A percentile compares a stretch with the other conserved stretches of the same genome.
These are phyloP conservation scores for Larix sibirica DNA, from an alignment of 83 land plant genomes.

Conservation along the genomic window DNA sequence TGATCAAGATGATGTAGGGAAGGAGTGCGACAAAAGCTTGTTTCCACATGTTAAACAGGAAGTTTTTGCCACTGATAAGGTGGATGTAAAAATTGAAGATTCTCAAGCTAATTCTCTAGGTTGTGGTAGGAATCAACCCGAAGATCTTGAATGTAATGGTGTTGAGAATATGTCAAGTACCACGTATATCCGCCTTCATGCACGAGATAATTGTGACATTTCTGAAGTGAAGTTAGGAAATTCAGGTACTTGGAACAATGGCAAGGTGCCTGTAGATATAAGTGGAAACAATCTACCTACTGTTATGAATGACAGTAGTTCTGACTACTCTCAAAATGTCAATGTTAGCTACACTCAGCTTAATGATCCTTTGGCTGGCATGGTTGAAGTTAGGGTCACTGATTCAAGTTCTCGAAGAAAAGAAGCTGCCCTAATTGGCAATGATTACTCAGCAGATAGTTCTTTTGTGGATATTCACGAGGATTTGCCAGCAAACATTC, in stretches of 20 bases:
- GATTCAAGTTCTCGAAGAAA: background rate
- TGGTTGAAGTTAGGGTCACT: background rate
- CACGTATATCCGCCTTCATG: conserved; percentile 2
- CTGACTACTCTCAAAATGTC: conserved; percentile 2
- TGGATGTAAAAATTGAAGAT: background rate
- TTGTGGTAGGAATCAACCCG: background rate
- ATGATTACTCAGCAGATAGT: conserved; percentile 5
- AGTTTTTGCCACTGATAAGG: conserved; percentile 43
- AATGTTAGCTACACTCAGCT: background rate
- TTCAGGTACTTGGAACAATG: background rate
- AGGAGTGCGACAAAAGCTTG: conserved; percentile 27
- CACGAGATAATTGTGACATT: background rate
- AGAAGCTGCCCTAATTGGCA: background rate
- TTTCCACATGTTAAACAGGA: conserved; percentile 40
- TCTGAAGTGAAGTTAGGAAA: conserved; percentile 1
- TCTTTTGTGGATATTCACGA: conserved; percentile 14
- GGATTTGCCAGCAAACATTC: conserved; percentile 9
- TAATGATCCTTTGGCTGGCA: background rate
- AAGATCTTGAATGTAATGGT: background rate
- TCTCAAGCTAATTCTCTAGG: background rate
- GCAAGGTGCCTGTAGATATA: background rate
- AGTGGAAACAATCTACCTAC: background rate
- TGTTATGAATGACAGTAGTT: background rate
- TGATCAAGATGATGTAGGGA: conserved; percentile 31
- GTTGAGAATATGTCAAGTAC: background rate